phyloP scores from a whole-genome alignment of 1,284 basidiomycete species.

The Pseudozyma pruni region DNA sequence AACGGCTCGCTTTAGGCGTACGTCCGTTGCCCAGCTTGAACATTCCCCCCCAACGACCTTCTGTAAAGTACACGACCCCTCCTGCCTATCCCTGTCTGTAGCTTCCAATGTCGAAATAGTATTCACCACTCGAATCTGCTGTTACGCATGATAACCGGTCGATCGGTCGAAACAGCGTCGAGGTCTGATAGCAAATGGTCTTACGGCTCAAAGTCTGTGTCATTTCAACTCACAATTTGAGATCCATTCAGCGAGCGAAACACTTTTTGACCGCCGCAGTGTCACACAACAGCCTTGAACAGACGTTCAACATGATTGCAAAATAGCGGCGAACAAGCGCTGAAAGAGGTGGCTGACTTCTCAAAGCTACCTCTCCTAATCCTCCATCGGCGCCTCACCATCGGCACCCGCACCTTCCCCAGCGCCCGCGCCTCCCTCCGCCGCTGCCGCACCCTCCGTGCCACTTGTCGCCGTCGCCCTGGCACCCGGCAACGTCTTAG shows the following conservation, averaged over 20 bases:
- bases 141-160: background rate
- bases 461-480: slow-evolving; percentile 13
- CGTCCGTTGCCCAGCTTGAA: too few relatives aligned
- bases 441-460: background rate
- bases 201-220: too few relatives aligned
- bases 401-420: slow-evolving; percentile 7
- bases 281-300: too few relatives aligned
- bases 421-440: background rate
- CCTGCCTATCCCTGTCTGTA: background rate
- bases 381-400: slow-evolving; percentile 52
- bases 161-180: background rate
- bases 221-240: too few relatives aligned
- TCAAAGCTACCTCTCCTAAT: too few relatives aligned
- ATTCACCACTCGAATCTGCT: slow-evolving; percentile 10
- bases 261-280: too few relatives aligned
- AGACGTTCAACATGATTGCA: background rate
- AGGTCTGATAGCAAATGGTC: too few relatives aligned
- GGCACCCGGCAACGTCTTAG: slow-evolving; percentile 33
- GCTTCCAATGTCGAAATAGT: background rate
- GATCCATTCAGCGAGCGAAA: too few relatives aligned
- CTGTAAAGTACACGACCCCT: slow-evolving; percentile 13
- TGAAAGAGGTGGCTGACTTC: too few relatives aligned
- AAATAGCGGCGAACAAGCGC: background rate
- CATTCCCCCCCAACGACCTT: background rate
- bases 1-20: slow-evolving; percentile 14